Evolutionary conservation across 2,329 filamentous ascomycete genomes (phyloP), one percentile per base, ranked within the genome.

Genomic region (Epichloe sibirici): DNA sequence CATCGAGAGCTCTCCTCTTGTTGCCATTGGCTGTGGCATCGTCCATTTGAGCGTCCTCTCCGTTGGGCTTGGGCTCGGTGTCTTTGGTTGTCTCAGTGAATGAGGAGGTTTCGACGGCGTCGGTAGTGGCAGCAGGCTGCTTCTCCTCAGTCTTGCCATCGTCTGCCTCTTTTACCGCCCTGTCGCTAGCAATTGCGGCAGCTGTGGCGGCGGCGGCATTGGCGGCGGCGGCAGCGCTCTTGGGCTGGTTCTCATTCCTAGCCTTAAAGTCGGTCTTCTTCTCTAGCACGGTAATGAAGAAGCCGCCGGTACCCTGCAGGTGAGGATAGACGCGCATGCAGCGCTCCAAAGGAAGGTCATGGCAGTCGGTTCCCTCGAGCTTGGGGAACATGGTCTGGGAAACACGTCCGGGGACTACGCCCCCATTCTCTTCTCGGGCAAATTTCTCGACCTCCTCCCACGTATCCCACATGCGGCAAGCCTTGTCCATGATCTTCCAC

Each of bases 261-360:
- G 83, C 85, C 65, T 79, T 86, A 66, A 95, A 90, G 58, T 96
- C 93, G 28, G 81, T 79, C 66, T 85, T 84, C 77, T 98, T 98
- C 73, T 96, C 87, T 17, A 98, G 72, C 0, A 96, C 90, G 0
- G 90, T 86, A 65, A 98, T 96, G 73, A 98, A 98, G 76, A 98
- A 98, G 23, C 86, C 91, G 52, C 93, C 93, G 3, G 93, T 98
- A 62, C 98, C 90, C 69, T 98, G 93, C 64, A 90, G 78, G 68
- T 98, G 93, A 37, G 90, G 88, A 67, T 97, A 98, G 6, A 98
- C 83, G 56, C 93, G 81, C 78, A 97, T 90, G 69, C 91, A 96
- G 55, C 86, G 81, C 62, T 96, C 88, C 17, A 97, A 77, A 15
- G 90, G 90, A 25, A 96, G 75, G 69, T 78, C 63, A 68, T 79